phyloP scores from a whole-genome alignment of 306 rosid genomes.

The Corylus heterophylla region DNA sequence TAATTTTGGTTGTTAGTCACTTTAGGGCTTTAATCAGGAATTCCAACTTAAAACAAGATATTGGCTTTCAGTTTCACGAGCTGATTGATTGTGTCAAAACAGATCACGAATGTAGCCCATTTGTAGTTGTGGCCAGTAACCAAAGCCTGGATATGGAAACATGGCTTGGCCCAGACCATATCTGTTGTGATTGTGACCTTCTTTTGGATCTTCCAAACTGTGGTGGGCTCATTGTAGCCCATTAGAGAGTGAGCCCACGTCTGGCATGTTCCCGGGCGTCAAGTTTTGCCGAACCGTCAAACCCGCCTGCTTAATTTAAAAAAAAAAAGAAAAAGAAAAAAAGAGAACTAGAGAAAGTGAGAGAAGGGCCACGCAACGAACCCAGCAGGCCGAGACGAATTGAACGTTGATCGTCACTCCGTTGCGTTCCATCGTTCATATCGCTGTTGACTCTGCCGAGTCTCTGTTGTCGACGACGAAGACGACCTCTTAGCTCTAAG shows the following conservation, averaged over 20 bases:
- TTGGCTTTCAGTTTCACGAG: not conserved
- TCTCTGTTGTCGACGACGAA: slow-evolving; percentile 27
- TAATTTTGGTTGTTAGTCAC: not conserved
- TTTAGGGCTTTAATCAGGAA: slow-evolving; percentile 13
- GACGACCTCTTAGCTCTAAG: slow-evolving; percentile 2
- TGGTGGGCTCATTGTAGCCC: too few relatives aligned
- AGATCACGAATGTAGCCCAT: not conserved
- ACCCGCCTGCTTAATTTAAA: not conserved
- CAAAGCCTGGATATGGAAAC: not conserved
- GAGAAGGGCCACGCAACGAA: slow-evolving; percentile 17
- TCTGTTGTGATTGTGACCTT: too few relatives aligned
- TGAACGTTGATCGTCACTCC: slow-evolving; percentile 24
- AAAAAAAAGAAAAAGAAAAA: not conserved
- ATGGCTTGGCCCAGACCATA: not conserved
- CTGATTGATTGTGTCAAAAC: not conserved
- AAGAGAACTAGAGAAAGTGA: not conserved
- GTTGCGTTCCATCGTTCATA: slow-evolving; percentile 19
- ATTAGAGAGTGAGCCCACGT: not conserved
- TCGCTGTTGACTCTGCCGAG: slow-evolving; percentile 27
- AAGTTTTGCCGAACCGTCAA: not conserved
- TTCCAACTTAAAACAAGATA: not conserved
- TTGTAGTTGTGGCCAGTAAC: not conserved
- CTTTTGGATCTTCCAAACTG: too few relatives aligned
- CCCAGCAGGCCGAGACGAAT: slow-evolving; percentile 1
- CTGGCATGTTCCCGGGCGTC: not conserved